Evolutionary conservation across 768 basidiomycete genomes (phyloP).

Genomic region (Rhizopogon rudus): DNA sequence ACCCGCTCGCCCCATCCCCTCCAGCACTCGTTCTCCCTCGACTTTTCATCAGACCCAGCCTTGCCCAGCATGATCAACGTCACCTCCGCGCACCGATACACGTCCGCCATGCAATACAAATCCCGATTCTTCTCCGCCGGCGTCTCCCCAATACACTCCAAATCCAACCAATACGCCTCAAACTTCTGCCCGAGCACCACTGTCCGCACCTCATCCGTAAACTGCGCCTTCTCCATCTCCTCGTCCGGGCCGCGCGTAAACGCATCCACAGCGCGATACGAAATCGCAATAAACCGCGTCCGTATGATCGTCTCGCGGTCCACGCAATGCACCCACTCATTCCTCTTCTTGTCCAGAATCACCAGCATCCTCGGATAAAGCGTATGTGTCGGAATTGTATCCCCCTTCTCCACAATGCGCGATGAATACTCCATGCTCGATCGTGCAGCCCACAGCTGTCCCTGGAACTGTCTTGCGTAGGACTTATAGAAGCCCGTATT

Average conservation of each 20-base stretch:
- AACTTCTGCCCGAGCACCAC: neutral
- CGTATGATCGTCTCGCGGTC: conserved; percentile 3
- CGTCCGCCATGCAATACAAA: conserved; percentile 15
- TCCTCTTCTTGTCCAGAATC: neutral
- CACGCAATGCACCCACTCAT: conserved; percentile 5
- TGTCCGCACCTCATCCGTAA: conserved; percentile 6
- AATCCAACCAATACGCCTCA: conserved; percentile 15
- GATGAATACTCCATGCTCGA: conserved; percentile 13
- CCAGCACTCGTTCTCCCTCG: conserved; percentile 6
- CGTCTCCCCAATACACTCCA: conserved; percentile 13
- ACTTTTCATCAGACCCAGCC: neutral
- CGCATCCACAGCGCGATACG: conserved; percentile 9
- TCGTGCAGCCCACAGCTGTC: conserved; percentile 18
- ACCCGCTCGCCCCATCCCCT: conserved; percentile 15
- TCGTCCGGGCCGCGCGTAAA: conserved; percentile 4
- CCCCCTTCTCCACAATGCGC: neutral
- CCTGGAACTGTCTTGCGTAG: conserved; percentile 8
- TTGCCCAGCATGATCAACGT: conserved; percentile 11
- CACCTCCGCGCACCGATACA: conserved; percentile 10
- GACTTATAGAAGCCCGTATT: conserved; percentile 3
- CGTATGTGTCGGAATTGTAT: conserved; percentile 5
- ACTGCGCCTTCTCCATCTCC: conserved; percentile 3
- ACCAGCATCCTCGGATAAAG: conserved; percentile 10
- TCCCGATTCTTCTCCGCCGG: conserved; percentile 11
- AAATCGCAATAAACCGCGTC: conserved; percentile 11